A percentile compares a stretch with the other conserved stretches of the same genome.
Evolutionary conservation across 805 yeast species (phyloP).

Genomic region (Candida silvatica): DNA sequence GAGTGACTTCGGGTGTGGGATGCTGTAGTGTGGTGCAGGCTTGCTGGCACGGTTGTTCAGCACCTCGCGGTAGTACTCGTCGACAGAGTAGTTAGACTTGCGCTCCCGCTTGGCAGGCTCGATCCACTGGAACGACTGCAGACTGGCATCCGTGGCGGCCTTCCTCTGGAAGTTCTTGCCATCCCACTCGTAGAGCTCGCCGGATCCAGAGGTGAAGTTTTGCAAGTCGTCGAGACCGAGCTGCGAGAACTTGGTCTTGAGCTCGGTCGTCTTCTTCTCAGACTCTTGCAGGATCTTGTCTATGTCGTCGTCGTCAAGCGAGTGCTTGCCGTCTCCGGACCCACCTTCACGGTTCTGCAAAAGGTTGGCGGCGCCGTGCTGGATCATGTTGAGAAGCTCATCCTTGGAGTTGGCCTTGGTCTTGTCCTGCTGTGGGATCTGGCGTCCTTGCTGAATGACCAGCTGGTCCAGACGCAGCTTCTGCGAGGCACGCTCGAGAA

Average conservation of each 20-base stretch:
- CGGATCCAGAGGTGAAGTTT: conserved; percentile 46
- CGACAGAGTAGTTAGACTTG: conserved; percentile 79
- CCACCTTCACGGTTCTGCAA: conserved; percentile 30
- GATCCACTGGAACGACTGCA: conserved; percentile 60
- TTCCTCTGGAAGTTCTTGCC: conserved; percentile 75
- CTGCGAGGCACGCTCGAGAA: conserved; percentile 74
- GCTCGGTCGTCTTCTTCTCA: conserved; percentile 52
- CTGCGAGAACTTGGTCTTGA: conserved; percentile 55
- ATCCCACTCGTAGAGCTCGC: conserved; percentile 80
- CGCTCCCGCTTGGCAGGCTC: conserved; percentile 82
- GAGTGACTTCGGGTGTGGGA: conserved; percentile 79
- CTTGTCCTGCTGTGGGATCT: conserved; percentile 15
- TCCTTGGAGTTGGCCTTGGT: conserved; percentile 47
- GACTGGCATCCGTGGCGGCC: conserved; percentile 27
- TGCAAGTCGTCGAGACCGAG: conserved; percentile 73
- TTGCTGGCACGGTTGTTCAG: conserved; percentile 32
- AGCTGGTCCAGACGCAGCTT: conserved; percentile 71
- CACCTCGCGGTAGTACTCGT: conserved; percentile 50
- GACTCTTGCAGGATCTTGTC: conserved; percentile 54
- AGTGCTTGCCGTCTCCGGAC: conserved; percentile 4
- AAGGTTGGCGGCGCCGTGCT: conserved; percentile 70
- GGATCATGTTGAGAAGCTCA: conserved; percentile 74
- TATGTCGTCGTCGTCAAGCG: conserved; percentile 43
- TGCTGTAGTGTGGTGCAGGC: conserved; percentile 36
- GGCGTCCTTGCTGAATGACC: conserved; percentile 68